Conservation (phyloP, 495 filamentous ascomycete species). For the Cercophora newfieldiana region DNA sequence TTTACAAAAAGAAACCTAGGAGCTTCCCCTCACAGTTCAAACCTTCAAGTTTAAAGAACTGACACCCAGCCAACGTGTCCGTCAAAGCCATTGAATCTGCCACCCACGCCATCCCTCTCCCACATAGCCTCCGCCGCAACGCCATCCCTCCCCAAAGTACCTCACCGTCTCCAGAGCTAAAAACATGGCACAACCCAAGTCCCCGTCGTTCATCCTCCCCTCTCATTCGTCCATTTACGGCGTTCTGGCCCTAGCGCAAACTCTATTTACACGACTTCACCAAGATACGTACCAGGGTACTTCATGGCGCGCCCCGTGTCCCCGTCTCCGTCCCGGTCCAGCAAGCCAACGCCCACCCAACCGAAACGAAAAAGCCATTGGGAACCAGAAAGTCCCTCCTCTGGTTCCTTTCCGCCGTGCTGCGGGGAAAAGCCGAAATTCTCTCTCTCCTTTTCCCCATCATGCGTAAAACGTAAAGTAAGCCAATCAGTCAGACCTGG, state of each 20-base stretch:
- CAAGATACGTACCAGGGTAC: background rate
- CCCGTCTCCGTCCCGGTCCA: too few relatives aligned
- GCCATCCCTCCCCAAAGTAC: background rate
- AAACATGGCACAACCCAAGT: background rate
- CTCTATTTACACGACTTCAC: conserved; percentile 17
- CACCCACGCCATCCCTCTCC: background rate
- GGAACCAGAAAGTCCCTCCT: too few relatives aligned
- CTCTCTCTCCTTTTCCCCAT: too few relatives aligned
- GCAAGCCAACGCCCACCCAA: too few relatives aligned
- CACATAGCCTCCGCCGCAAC: background rate
- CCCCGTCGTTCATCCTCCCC: background rate
- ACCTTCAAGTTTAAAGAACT: background rate
- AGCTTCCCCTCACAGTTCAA: background rate
- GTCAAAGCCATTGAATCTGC: background rate
- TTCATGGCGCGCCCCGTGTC: too few relatives aligned
- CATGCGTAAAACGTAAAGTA: too few relatives aligned
- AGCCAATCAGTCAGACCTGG: too few relatives aligned
- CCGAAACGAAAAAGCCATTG: too few relatives aligned
- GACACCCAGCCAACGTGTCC: background rate
- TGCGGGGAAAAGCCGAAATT: too few relatives aligned
- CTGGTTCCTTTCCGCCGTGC: too few relatives aligned
- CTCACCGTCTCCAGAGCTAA: background rate
- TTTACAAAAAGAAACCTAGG: background rate
- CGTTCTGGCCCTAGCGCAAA: conserved; percentile 19
- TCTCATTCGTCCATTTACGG: conserved; percentile 11